phyloP scores from a whole-genome alignment of 2,329 filamentous ascomycete species.

The Elsinoe australis region DNA sequence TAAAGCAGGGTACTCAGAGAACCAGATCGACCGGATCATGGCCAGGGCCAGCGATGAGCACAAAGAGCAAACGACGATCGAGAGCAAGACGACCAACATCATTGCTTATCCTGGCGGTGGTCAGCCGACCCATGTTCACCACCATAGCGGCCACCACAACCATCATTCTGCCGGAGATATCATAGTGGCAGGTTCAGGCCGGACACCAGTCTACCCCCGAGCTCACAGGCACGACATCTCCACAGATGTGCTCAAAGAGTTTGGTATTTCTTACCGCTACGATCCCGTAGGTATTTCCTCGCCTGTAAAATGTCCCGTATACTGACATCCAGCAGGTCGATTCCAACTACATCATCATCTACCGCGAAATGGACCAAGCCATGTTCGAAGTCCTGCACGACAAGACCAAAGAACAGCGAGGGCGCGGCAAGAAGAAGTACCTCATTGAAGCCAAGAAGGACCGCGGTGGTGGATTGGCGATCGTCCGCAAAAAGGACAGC shows the following conservation, averaged over 20 bases:
- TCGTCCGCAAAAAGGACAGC: conserved; percentile 9
- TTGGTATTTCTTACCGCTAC: conserved; percentile 3
- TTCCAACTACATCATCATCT: conserved; percentile 15
- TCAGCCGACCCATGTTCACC: not conserved
- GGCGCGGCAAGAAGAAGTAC: conserved; percentile 7
- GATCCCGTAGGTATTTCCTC: conserved; percentile 8
- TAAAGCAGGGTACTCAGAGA: not conserved
- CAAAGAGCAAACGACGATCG: not conserved
- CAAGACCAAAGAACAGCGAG: conserved; percentile 1
- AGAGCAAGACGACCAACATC: conserved; percentile 11
- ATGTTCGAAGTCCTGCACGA: conserved; percentile 14
- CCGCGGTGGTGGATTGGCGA: not conserved
- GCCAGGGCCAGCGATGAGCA: not conserved
- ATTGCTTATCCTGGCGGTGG: conserved; percentile 3
- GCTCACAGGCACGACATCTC: conserved; percentile 16
- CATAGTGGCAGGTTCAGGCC: not conserved
- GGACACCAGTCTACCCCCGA: conserved; percentile 8
- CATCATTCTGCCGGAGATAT: conserved; percentile 9
- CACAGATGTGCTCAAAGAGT: conserved; percentile 11
- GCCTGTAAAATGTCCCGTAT: too few relatives aligned
- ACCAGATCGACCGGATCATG: conserved; percentile 11
- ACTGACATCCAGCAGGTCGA: conserved; percentile 1
- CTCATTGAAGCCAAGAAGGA: conserved; percentile 17
- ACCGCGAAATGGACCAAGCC: conserved; percentile 11
- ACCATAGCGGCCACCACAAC: not conserved